Evolutionary conservation across 2,329 filamentous ascomycete genomes (phyloP).

Genomic region (Apiospora rasikravindrae): DNA sequence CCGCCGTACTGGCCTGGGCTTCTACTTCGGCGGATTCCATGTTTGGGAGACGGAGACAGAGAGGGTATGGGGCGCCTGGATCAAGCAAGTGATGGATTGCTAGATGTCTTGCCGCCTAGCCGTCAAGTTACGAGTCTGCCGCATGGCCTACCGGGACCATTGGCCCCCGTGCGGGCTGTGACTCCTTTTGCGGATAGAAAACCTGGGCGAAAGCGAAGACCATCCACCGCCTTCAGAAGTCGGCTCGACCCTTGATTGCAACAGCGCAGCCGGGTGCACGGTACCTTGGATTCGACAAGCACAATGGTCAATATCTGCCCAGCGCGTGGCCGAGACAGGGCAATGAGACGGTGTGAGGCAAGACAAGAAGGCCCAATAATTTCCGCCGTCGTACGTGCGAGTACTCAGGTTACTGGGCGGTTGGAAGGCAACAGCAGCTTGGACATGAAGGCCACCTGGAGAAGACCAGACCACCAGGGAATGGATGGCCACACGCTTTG

Average conservation of each 20-base stretch:
- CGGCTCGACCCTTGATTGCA: conserved; percentile 7
- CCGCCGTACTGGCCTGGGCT: not conserved
- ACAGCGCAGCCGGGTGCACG: conserved; percentile 13
- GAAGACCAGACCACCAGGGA: conserved; percentile 22
- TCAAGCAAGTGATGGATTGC: conserved; percentile 17
- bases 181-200: conserved; percentile 1
- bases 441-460: conserved; percentile 23
- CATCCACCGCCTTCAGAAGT: not conserved
- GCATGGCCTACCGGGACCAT: conserved; percentile 28
- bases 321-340: conserved; percentile 25
- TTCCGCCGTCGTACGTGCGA: conserved; percentile 30
- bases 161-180: conserved; percentile 26
- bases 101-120: conserved; percentile 26
- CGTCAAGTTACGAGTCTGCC: conserved; percentile 27
- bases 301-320: conserved; percentile 21
- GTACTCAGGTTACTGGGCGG: conserved; percentile 23
- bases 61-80: conserved; percentile 20
- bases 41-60: conserved; percentile 23
- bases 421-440: conserved; percentile 25
- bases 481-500: conserved; percentile 27
- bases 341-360: conserved; percentile 26
- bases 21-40: conserved; percentile 37
- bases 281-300: conserved; percentile 11
- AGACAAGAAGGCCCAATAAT: conserved; percentile 27
- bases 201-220: not conserved